Conservation (phyloP, 163 green algal species). For the Prototheca wickerhamii region DNA sequence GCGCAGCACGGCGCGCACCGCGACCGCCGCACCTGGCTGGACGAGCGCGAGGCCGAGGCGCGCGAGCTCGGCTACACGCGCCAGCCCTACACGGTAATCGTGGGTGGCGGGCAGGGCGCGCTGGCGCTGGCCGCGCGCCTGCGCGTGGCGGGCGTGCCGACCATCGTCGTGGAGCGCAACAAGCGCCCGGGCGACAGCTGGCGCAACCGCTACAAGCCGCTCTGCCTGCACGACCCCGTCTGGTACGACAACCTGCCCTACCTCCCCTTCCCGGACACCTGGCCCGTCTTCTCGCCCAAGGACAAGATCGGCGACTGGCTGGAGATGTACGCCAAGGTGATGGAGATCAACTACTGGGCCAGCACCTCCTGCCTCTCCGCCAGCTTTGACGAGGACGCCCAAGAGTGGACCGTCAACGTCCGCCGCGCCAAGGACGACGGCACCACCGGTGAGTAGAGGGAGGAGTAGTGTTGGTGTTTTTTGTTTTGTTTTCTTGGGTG, state of each 20-base stretch:
- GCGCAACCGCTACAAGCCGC: constrained; percentile 5
- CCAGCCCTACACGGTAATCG: constrained; percentile 3
- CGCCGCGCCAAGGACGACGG: not conserved
- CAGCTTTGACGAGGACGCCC: not conserved
- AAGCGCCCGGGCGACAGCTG: constrained; percentile 1
- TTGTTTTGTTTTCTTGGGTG: not conserved
- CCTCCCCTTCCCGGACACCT: constrained; percentile 7
- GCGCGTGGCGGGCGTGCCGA: not conserved
- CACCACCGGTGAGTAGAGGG: not conserved
- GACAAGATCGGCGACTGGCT: constrained; percentile 11
- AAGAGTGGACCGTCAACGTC: constrained; percentile 1
- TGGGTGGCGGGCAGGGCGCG: constrained; percentile 4
- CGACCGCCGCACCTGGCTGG: constrained; percentile 5
- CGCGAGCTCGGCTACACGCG: not conserved
- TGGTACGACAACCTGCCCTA: constrained; percentile 8
- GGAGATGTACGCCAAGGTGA: constrained; percentile 5
- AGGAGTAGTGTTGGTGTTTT: not conserved
- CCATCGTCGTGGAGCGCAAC: constrained; percentile 1
- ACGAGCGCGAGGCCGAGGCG: constrained; percentile 2
- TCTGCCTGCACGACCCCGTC: constrained; percentile 7
- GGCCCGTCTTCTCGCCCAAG: constrained; percentile 4
- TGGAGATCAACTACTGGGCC: constrained; percentile 10
- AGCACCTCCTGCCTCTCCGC: not conserved
- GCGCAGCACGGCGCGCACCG: constrained; percentile 3
- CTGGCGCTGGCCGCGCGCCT: constrained; percentile 1